Percentiles rank a stretch among this genome's conserved stretches.
phyloP scores from a whole-genome alignment of 2,329 filamentous ascomycete genomes.

The Trichoderma sp. region DNA sequence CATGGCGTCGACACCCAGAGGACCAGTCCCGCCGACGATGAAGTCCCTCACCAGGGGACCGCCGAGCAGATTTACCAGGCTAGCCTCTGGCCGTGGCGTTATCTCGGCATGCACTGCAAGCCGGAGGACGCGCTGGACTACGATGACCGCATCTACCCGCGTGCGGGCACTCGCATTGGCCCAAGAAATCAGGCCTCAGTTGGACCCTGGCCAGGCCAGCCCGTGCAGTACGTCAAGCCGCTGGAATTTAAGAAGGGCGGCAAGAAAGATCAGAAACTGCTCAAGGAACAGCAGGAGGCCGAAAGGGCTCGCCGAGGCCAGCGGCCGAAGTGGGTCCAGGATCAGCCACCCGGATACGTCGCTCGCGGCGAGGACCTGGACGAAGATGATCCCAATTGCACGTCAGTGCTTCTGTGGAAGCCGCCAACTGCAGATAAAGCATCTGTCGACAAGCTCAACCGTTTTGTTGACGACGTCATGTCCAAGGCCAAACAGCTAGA shows the following conservation, averaged over 20 bases:
- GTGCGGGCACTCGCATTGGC: slow-evolving; percentile 87
- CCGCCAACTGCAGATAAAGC: slow-evolving; percentile 58
- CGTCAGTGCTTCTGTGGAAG: slow-evolving; percentile 74
- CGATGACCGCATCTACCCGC: slow-evolving; percentile 94
- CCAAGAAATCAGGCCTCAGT: slow-evolving; percentile 89
- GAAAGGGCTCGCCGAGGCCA: slow-evolving; percentile 76
- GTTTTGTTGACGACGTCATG: slow-evolving; percentile 71
- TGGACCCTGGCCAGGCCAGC: slow-evolving; percentile 76
- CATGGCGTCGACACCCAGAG: slow-evolving; percentile 55
- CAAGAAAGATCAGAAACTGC: slow-evolving; percentile 76
- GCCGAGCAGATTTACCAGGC: slow-evolving; percentile 88
- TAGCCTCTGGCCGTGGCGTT: slow-evolving; percentile 93
- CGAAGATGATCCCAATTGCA: slow-evolving; percentile 69
- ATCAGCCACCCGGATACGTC: slow-evolving; percentile 83
- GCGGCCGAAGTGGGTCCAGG: slow-evolving; percentile 89
- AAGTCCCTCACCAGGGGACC: slow-evolving; percentile 58
- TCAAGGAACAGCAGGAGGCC: slow-evolving; percentile 76
- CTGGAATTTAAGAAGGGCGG: slow-evolving; percentile 78
- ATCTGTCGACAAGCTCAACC: slow-evolving; percentile 60
- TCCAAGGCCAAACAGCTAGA: slow-evolving; percentile 62
- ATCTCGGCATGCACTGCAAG: slow-evolving; percentile 91
- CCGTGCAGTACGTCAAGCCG: slow-evolving; percentile 87
- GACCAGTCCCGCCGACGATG: slow-evolving; percentile 62
- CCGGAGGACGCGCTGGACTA: slow-evolving; percentile 95
- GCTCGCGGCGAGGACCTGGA: slow-evolving; percentile 74